Percentiles rank a stretch among this genome's conserved stretches.
Conservation (phyloP, 2,329 filamentous ascomycete species). For the Fonsecaea nubica region DNA sequence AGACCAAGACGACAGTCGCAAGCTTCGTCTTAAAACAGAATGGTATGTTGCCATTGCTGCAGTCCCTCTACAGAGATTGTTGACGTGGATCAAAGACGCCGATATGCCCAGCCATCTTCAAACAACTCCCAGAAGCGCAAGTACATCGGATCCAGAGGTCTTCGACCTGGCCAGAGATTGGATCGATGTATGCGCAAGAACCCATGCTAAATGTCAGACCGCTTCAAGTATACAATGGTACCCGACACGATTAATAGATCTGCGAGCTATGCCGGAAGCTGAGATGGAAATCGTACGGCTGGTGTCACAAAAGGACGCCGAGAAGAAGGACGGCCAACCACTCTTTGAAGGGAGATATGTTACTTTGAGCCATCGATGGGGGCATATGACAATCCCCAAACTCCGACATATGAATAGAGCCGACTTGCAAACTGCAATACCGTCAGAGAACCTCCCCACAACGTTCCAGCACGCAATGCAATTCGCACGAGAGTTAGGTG, state of each 20-base stretch:
- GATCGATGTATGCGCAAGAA: slow-evolving; percentile 16
- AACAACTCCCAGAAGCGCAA: slow-evolving; percentile 11
- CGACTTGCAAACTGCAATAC: slow-evolving; percentile 10
- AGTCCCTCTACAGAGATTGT: background rate
- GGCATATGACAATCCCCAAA: slow-evolving; percentile 17
- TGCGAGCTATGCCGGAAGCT: background rate
- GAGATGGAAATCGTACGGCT: background rate
- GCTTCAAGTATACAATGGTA: slow-evolving; percentile 12
- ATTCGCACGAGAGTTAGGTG: slow-evolving; percentile 19
- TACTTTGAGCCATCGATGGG: slow-evolving; percentile 30
- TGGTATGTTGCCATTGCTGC: slow-evolving; percentile 3
- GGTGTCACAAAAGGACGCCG: slow-evolving; percentile 12
- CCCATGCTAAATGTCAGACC: slow-evolving; percentile 9
- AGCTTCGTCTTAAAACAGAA: slow-evolving; percentile 23
- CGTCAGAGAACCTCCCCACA: slow-evolving; percentile 7
- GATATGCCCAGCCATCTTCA: background rate
- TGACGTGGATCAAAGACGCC: background rate
- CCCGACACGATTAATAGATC: slow-evolving; percentile 24
- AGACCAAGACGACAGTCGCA: background rate
- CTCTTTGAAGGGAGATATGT: slow-evolving; percentile 20
- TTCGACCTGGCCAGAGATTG: slow-evolving; percentile 19
- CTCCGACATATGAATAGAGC: slow-evolving; percentile 11
- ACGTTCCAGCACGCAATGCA: slow-evolving; percentile 27
- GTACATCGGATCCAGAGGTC: slow-evolving; percentile 18
- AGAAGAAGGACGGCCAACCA: slow-evolving; percentile 7